Conservation (phyloP, 805 yeast species). For the Kodamaea neixiangensis region DNA sequence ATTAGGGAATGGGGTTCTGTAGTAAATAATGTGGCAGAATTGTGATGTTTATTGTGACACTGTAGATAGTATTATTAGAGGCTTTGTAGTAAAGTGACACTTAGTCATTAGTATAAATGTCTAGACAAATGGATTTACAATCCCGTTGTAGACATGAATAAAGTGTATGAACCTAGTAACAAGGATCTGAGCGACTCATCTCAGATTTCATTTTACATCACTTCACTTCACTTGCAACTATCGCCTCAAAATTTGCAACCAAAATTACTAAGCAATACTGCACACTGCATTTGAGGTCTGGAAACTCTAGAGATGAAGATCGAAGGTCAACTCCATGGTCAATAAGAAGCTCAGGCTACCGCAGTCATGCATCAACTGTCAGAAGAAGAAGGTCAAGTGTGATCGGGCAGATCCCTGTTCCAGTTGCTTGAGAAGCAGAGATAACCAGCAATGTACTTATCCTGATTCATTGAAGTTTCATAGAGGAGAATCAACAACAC, state of each 20-base stretch:
- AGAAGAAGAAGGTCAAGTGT: not conserved
- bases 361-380: not conserved
- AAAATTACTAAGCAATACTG: not conserved
- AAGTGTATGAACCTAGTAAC: too few relatives aligned
- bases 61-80: too few relatives aligned
- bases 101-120: too few relatives aligned
- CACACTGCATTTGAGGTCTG: not conserved
- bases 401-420: not conserved
- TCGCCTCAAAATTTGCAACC: not conserved
- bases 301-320: not conserved
- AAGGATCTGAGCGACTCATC: too few relatives aligned
- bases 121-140: too few relatives aligned
- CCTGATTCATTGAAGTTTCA: not conserved
- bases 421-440: not conserved
- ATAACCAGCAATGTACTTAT: not conserved
- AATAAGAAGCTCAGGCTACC: not conserved
- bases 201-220: too few relatives aligned
- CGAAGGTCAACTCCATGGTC: not conserved
- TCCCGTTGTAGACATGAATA: too few relatives aligned
- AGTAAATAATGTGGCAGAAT: too few relatives aligned
- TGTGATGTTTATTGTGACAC: too few relatives aligned
- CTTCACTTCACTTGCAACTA: too few relatives aligned
- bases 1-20: slow-evolving; percentile 37
- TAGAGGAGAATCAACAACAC: not conserved
- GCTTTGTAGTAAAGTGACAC: not conserved